phyloP scores from a whole-genome alignment of 2,329 filamentous ascomycete genomes.

The Talaromyces pinophilus region DNA sequence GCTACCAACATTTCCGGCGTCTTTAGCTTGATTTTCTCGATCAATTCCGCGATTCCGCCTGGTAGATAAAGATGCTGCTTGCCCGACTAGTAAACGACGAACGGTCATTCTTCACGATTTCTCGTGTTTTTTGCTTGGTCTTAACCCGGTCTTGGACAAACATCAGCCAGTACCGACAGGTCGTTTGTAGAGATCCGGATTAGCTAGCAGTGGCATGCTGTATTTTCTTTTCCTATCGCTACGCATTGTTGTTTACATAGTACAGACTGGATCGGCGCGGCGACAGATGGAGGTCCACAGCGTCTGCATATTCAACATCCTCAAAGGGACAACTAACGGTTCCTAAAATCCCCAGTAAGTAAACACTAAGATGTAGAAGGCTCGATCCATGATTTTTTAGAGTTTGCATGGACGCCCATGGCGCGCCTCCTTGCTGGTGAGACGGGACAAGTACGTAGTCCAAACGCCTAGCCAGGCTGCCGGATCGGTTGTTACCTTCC shows the following conservation, averaged over 20 bases:
- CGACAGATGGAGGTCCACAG: background rate
- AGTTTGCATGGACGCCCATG: constrained; percentile 22
- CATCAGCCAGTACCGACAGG: background rate
- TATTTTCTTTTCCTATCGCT: background rate
- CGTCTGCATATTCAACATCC: background rate
- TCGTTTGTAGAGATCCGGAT: background rate
- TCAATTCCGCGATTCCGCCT: background rate
- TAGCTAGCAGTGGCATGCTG: background rate
- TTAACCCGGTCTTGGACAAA: background rate
- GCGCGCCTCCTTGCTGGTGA: constrained; percentile 21
- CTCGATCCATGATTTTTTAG: constrained; percentile 19
- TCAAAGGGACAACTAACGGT: background rate
- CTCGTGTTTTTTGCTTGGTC: background rate
- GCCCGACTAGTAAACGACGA: background rate
- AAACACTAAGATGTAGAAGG: background rate
- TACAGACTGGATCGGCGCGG: constrained; percentile 4
- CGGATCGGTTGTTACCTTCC: constrained; percentile 8
- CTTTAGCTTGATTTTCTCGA: background rate
- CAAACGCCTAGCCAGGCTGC: background rate
- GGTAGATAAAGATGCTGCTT: background rate
- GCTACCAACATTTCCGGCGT: constrained; percentile 9
- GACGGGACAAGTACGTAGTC: constrained; percentile 1
- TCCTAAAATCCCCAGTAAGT: background rate
- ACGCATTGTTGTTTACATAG: background rate
- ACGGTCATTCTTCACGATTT: background rate